Conservation (phyloP, 2,329 filamentous ascomycete species). For the Pestalotiopsis sp. region DNA sequence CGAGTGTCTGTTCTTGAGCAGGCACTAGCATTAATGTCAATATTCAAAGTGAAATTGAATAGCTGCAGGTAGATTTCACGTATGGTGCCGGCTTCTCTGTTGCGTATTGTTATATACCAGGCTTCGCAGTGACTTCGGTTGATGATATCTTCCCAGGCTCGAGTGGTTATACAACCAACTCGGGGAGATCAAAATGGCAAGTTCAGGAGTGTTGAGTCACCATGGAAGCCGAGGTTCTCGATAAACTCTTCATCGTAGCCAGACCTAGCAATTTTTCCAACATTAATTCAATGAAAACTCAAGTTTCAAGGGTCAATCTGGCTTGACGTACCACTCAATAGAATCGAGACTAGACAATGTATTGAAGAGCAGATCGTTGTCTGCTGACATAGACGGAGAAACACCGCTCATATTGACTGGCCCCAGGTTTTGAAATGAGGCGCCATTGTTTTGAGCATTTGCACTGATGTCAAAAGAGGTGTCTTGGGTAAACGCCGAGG, state of each 20-base stretch:
- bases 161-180: not conserved
- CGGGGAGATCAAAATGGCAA: not conserved
- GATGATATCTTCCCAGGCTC: not conserved
- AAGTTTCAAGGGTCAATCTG: not conserved
- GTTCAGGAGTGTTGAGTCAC: not conserved
- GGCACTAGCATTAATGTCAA: not conserved
- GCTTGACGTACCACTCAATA: not conserved
- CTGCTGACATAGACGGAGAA: not conserved
- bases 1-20: not conserved
- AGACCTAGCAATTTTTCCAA: not conserved
- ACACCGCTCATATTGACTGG: not conserved
- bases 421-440: not conserved
- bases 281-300: not conserved
- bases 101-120: no score
- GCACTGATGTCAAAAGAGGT: not conserved
- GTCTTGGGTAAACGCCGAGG: not conserved
- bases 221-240: not conserved
- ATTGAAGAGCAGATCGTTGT: not conserved
- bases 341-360: not conserved
- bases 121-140: not conserved
- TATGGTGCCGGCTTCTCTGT: not conserved
- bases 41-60: not conserved
- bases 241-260: not conserved
- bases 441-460: not conserved
- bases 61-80: not conserved